These are phyloP conservation scores for Trichosporon faecale DNA, from an alignment of 1,284 basidiomycete genomes.

Conservation along the genomic window DNA sequence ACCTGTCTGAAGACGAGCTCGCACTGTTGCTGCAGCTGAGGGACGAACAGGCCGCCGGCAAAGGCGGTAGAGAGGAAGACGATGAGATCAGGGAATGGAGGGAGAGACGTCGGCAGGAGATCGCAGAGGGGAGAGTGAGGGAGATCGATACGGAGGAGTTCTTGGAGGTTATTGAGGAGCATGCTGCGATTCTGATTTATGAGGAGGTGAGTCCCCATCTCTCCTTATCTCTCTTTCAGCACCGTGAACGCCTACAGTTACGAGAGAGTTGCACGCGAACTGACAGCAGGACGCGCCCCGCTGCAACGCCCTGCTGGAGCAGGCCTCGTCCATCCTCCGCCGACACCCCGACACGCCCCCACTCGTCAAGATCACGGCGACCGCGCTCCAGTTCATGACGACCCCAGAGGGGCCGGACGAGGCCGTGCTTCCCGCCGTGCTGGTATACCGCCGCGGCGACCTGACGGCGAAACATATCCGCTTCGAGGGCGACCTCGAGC, in stretches of 20 bases:
- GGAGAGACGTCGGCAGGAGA: constrained; percentile 18
- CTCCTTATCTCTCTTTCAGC: not conserved
- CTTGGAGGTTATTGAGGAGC: constrained; percentile 39
- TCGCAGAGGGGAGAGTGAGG: constrained; percentile 32
- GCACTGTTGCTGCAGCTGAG: not conserved
- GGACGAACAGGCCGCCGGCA: not conserved
- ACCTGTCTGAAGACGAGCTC: not conserved
- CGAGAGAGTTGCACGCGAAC: not conserved
- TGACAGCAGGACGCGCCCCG: constrained; percentile 38
- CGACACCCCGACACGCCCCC: not conserved
- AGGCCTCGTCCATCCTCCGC: not conserved
- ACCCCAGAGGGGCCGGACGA: constrained; percentile 36
- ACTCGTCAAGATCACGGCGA: not conserved
- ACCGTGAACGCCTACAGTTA: no score
- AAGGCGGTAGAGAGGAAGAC: constrained; percentile 17
- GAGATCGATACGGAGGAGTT: constrained; percentile 44
- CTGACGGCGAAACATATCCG: constrained; percentile 37
- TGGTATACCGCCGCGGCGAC: constrained; percentile 48
- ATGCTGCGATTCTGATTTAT: constrained; percentile 48
- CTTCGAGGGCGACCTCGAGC: constrained; percentile 43
- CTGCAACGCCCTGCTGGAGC: constrained; percentile 34
- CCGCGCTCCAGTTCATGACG: constrained; percentile 4
- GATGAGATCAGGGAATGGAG: constrained; percentile 20
- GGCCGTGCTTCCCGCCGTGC: constrained; percentile 49
- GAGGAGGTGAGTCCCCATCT: constrained; percentile 43